Conservation (phyloP, 441 rosid species). For the Cnidoscolus chayamansa region DNA sequence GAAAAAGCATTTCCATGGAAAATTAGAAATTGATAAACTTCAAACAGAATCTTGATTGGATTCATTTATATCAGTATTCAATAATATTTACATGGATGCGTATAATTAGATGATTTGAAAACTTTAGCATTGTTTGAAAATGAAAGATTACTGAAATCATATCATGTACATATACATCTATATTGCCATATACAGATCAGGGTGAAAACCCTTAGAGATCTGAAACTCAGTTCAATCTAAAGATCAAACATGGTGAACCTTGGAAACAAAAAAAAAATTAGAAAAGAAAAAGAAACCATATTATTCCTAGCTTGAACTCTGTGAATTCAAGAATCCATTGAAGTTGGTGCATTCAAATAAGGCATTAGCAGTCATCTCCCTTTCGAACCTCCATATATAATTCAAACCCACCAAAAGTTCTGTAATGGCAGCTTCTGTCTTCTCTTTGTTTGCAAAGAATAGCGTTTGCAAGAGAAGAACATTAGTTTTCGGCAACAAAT, state of each 20-base stretch:
- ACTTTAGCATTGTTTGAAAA: constrained; percentile 14
- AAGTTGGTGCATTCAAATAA: constrained; percentile 57
- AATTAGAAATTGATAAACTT: constrained; percentile 3
- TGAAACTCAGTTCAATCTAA: constrained; percentile 36
- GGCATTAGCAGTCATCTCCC: constrained; percentile 90
- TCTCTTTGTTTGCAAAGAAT: constrained; percentile 68
- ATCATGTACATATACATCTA: constrained; percentile 31
- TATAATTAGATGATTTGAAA: constrained; percentile 18
- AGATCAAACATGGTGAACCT: constrained; percentile 31
- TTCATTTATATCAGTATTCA: neutral
- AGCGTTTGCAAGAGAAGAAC: constrained; percentile 79
- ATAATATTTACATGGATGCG: constrained; percentile 14
- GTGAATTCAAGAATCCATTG: constrained; percentile 29
- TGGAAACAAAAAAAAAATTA: constrained; percentile 10
- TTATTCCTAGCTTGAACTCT: constrained; percentile 27
- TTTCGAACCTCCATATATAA: constrained; percentile 91
- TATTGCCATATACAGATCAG: constrained; percentile 34
- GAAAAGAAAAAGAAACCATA: constrained; percentile 3
- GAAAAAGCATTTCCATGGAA: neutral
- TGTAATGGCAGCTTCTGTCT: constrained; percentile 85
- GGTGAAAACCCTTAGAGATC: constrained; percentile 32
- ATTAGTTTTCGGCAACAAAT: constrained; percentile 40
- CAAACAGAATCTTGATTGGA: constrained; percentile 22
- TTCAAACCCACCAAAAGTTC: constrained; percentile 92
- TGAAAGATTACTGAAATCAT: constrained; percentile 20